Conservation (phyloP, 164 flowering plant species). For the Pachysandra terminalis region DNA sequence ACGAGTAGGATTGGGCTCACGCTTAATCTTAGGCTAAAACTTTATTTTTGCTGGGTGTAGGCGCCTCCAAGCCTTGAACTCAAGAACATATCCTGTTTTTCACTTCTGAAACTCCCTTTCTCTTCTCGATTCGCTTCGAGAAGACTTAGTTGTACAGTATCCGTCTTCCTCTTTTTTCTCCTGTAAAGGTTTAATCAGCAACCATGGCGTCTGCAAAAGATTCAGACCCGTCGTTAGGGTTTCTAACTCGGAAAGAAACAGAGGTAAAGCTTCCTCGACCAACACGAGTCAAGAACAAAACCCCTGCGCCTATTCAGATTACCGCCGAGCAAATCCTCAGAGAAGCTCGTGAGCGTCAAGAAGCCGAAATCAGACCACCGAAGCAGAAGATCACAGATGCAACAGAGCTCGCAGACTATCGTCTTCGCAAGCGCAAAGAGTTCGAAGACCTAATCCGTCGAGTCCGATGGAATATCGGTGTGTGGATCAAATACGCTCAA, state of each 20-base stretch:
- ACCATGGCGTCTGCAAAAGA: slow-evolving; percentile 45
- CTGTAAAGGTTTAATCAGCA: neutral
- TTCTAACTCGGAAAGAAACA: slow-evolving; percentile 65
- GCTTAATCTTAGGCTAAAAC: too few relatives aligned
- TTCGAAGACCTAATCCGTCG: slow-evolving; percentile 78
- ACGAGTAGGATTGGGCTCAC: too few relatives aligned
- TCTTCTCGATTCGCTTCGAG: too few relatives aligned
- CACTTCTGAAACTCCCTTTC: too few relatives aligned
- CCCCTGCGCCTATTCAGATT: slow-evolving; percentile 82
- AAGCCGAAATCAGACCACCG: slow-evolving; percentile 90
- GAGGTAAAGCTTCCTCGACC: slow-evolving; percentile 93
- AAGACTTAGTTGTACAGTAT: too few relatives aligned
- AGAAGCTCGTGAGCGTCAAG: slow-evolving; percentile 89
- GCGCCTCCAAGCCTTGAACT: too few relatives aligned
- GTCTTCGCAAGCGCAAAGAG: slow-evolving; percentile 86
- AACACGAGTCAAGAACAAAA: slow-evolving; percentile 90
- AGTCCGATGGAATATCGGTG: slow-evolving; percentile 68
- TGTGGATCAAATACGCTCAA: slow-evolving; percentile 88
- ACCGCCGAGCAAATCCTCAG: slow-evolving; percentile 95
- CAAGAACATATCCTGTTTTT: too few relatives aligned
- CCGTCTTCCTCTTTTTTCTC: too few relatives aligned
- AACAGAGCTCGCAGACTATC: slow-evolving; percentile 80
- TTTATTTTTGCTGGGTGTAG: too few relatives aligned
- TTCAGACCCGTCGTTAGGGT: slow-evolving; percentile 65
- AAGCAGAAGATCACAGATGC: slow-evolving; percentile 91